phyloP scores from a whole-genome alignment of 2,329 filamentous ascomycete genomes.

The Sclerotinia sclerotiorum region DNA sequence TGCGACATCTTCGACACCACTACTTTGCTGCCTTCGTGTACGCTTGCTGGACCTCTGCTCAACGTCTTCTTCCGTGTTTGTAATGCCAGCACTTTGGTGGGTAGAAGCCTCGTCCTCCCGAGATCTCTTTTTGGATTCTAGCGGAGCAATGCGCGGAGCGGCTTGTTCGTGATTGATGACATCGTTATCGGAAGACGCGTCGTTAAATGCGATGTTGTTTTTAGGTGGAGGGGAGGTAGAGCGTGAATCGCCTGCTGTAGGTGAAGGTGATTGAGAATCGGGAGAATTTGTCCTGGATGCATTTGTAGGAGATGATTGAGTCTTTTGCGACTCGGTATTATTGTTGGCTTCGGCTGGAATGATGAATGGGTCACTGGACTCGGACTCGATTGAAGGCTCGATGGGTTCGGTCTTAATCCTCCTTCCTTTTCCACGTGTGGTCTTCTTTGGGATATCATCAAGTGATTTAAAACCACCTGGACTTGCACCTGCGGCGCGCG shows the following conservation, averaged over 20 bases:
- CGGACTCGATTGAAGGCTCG: conserved; percentile 10
- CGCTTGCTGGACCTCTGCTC: conserved; percentile 17
- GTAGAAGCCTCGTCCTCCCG: conserved; percentile 7
- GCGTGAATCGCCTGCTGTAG: conserved; percentile 12
- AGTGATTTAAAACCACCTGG: conserved; percentile 24
- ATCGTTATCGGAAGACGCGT: conserved; percentile 20
- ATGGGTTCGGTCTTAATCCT: background rate
- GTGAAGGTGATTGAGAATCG: conserved; percentile 21
- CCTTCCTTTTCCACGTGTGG: conserved; percentile 10
- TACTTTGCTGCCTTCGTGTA: conserved; percentile 4
- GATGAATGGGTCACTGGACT: conserved; percentile 1
- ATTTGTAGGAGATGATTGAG: conserved; percentile 5
- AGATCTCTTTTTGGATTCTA: conserved; percentile 18
- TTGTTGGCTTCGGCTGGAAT: background rate
- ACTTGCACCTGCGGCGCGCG: conserved; percentile 11
- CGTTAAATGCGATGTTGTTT: background rate
- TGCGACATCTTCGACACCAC: background rate
- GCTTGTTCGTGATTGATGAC: background rate
- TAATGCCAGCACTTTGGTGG: background rate
- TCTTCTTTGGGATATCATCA: conserved; percentile 18
- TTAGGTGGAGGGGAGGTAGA: conserved; percentile 19
- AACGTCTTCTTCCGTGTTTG: background rate
- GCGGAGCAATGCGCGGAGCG: background rate
- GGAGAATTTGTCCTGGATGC: background rate
- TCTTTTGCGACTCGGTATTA: conserved; percentile 18